Conservation (phyloP, 2,329 filamentous ascomycete genomes). For the Leptographium lundbergii region DNA sequence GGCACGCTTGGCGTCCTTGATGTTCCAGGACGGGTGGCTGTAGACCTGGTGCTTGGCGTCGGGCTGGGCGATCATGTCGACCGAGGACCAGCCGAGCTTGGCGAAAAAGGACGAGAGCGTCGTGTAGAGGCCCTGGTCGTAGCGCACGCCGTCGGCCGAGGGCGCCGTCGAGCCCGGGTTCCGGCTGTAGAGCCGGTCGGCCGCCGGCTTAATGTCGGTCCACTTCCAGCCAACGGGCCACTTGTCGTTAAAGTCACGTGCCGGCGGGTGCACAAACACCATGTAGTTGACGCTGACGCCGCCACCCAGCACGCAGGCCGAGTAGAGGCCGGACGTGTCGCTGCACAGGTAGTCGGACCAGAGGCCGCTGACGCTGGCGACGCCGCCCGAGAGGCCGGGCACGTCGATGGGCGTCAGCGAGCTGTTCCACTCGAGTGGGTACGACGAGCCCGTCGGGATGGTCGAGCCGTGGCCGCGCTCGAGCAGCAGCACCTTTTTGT, state of each 20-base stretch:
- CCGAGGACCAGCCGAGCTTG: constrained; percentile 20
- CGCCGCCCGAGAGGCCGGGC: constrained; percentile 43
- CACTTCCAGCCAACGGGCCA: constrained; percentile 63
- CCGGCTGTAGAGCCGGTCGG: constrained; percentile 50
- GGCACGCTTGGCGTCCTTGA: constrained; percentile 45
- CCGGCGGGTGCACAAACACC: constrained; percentile 53
- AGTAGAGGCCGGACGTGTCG: constrained; percentile 41
- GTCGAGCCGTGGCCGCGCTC: constrained; percentile 43
- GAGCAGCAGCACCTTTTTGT: constrained; percentile 51
- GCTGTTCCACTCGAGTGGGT: constrained; percentile 40
- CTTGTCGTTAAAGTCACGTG: constrained; percentile 60
- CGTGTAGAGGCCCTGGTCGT: constrained; percentile 54
- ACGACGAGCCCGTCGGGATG: background rate
- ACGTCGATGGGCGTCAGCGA: constrained; percentile 59
- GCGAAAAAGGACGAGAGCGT: constrained; percentile 46
- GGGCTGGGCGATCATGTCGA: constrained; percentile 43
- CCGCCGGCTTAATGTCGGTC: constrained; percentile 44
- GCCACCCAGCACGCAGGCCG: constrained; percentile 58
- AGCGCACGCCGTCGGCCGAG: constrained; percentile 52
- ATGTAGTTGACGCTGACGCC: constrained; percentile 49
- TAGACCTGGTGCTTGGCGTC: constrained; percentile 49
- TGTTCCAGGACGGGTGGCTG: constrained; percentile 51
- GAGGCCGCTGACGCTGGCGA: constrained; percentile 42
- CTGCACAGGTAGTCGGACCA: constrained; percentile 50
- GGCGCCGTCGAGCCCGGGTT: constrained; percentile 58